A percentile compares a stretch with the other conserved stretches of the same genome.
These are phyloP conservation scores for Salvia sclarea DNA, from an alignment of 305 asterid species.

Conservation along the genomic window DNA sequence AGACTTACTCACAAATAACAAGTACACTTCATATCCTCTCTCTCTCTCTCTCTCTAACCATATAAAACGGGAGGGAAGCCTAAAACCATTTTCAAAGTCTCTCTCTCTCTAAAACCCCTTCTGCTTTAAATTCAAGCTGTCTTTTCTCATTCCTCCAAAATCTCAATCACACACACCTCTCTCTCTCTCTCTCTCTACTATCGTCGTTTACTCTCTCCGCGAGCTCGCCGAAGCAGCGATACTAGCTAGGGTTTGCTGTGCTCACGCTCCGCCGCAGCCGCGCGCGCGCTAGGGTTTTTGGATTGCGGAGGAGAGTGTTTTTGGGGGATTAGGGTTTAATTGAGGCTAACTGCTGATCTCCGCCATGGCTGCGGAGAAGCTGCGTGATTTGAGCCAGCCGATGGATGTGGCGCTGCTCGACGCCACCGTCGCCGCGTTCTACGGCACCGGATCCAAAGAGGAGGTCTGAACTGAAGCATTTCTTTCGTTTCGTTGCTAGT, in stretches of 20 bases:
- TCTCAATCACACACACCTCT: slow-evolving; percentile 17
- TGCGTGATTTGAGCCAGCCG: slow-evolving; percentile 88
- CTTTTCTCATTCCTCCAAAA: slow-evolving; percentile 40
- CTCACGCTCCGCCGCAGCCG: slow-evolving; percentile 15
- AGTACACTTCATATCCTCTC: background rate
- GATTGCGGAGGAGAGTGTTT: background rate
- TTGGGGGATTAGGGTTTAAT: slow-evolving; percentile 53
- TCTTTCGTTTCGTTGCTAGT: background rate
- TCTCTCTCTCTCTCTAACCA: background rate
- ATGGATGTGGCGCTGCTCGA: slow-evolving; percentile 81
- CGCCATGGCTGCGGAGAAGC: slow-evolving; percentile 84
- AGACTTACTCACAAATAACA: background rate
- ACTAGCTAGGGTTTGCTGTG: slow-evolving; percentile 43
- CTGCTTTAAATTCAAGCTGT: slow-evolving; percentile 88
- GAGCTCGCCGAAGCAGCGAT: background rate
- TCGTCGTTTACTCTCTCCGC: background rate
- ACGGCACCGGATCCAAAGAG: slow-evolving; percentile 95
- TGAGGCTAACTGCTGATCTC: slow-evolving; percentile 31
- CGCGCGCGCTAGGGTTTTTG: slow-evolving; percentile 54
- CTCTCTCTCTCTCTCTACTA: background rate
- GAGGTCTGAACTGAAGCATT: slow-evolving; percentile 55
- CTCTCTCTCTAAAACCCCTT: slow-evolving; percentile 37
- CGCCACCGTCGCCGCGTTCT: slow-evolving; percentile 93
- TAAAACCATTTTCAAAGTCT: slow-evolving; percentile 35
- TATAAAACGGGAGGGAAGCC: slow-evolving; percentile 56